Evolutionary conservation across 106 monocot species (phyloP).

Genomic region (Dendrobium officinale): DNA sequence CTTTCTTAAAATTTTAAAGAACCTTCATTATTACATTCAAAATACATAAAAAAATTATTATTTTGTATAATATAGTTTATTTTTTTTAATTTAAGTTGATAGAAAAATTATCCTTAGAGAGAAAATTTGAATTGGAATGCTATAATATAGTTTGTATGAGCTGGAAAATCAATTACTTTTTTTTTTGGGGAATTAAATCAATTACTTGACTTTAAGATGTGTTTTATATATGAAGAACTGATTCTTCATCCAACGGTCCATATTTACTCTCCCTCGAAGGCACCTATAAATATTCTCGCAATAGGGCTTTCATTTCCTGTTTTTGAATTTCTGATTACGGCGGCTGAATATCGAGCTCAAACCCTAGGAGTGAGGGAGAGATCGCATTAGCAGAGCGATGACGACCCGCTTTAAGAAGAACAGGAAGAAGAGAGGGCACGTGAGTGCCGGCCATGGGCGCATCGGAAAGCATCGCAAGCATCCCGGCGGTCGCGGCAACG

Average conservation of each 20-base stretch:
- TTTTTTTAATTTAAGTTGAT: too few relatives aligned
- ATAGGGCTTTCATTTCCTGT: background rate
- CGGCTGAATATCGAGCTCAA: background rate
- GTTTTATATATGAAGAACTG: too few relatives aligned
- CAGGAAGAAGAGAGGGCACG: constrained; percentile 48
- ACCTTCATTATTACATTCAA: too few relatives aligned
- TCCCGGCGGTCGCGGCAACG: constrained; percentile 42
- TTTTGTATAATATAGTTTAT: too few relatives aligned
- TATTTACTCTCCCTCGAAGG: background rate
- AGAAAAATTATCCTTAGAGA: too few relatives aligned
- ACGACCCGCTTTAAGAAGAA: constrained; percentile 50
- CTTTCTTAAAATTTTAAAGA: too few relatives aligned
- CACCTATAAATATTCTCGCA: background rate
- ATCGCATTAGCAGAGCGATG: constrained; percentile 8
- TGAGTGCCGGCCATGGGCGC: constrained; percentile 38
- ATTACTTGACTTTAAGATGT: too few relatives aligned
- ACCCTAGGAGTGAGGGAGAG: background rate
- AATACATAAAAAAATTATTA: too few relatives aligned
- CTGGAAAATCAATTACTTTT: too few relatives aligned
- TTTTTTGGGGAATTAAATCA: too few relatives aligned
- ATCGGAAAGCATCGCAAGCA: constrained; percentile 51
- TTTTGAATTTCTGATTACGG: background rate
- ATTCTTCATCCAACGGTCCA: background rate
- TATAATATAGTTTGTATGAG: too few relatives aligned
- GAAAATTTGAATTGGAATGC: too few relatives aligned